Base-by-base conservation (phyloP, 2,329 filamentous ascomycete genomes). In the Chaetomium olivaceum region DNA sequence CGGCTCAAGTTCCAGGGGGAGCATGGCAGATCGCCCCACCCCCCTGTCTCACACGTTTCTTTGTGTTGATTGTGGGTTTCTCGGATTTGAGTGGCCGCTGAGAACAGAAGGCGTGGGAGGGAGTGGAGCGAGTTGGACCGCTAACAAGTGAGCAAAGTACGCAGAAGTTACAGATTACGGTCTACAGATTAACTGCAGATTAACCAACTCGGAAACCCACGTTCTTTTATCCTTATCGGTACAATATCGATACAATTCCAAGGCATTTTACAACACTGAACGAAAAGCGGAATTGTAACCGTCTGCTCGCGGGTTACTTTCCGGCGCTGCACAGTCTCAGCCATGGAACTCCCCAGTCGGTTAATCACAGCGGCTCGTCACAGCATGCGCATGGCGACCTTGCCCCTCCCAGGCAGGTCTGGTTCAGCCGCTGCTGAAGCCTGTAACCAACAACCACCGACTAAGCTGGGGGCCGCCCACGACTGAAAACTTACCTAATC, bases 11-110 rank as follows among this genome's bases (percentile, higher is more conserved):
- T 48, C 43, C 21, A 50, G 52, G 58, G 58, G 31, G 12, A 14
- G 52, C 58, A 43, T 52, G 63, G 63, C 43, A 62, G 58, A 65
- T 61, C 59, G 56, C 58, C 48, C 58, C 63, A 54, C 57, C 31
- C 63, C 33, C 25, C 14, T 31, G 33, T 25, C 33, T 58, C 54
- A 21, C 46, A 57, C 21, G n/a, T 55, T 56, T 54, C 51, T 27
- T 27, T 54, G 51, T 27, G 51, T 27, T 31, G 46, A 54, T 27
- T 31, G 51, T 54, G 51, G 51, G 19, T 56, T 56, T 48, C 16
- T 57, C 29, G 19, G n/a, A 57, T 36, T 36, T 27, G 8, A 51
- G n/a, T 39, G 27, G 29, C 21, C 23, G n/a, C n/a, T 25, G 33
- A 23, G 8, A 23, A 60, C 11, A 23, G 6, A 9, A 9, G 25